Conservation (phyloP, 495 filamentous ascomycete species). For the Tuber magnatum region DNA sequence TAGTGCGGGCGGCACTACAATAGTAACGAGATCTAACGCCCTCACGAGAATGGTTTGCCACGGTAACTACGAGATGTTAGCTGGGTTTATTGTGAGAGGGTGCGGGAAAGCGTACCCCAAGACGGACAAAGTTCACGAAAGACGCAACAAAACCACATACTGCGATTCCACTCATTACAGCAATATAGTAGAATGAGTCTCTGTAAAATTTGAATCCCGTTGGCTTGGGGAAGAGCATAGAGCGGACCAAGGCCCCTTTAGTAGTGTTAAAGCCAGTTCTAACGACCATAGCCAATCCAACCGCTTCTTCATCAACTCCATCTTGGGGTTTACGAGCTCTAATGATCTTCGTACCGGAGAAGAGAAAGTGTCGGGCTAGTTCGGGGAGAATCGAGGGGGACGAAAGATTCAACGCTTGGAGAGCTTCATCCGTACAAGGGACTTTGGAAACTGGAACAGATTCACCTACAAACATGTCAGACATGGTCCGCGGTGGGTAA, state of each 20-base stretch:
- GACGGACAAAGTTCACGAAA: conserved; percentile 81
- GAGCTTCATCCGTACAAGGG: conserved; percentile 73
- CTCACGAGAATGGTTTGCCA: conserved; percentile 87
- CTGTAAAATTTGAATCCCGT: conserved; percentile 97
- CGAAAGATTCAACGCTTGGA: conserved; percentile 63
- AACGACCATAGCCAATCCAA: conserved; percentile 83
- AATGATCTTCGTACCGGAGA: conserved; percentile 91
- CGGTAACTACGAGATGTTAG: conserved; percentile 51
- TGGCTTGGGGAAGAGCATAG: conserved; percentile 98
- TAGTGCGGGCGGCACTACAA: conserved; percentile 94
- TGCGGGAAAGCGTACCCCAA: conserved; percentile 50
- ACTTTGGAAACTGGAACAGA: conserved; percentile 93
- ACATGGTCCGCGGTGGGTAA: neutral
- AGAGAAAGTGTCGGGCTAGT: conserved; percentile 80
- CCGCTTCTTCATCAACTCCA: conserved; percentile 75
- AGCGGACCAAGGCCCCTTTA: conserved; percentile 89
- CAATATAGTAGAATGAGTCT: conserved; percentile 96
- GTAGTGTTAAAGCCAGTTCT: conserved; percentile 96
- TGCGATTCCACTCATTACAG: conserved; percentile 90
- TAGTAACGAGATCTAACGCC: conserved; percentile 92
- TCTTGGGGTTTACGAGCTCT: conserved; percentile 82
- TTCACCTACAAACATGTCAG: conserved; percentile 56
- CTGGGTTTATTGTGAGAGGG: neutral
- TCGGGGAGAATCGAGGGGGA: conserved; percentile 71
- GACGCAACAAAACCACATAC: conserved; percentile 80